phyloP scores from a whole-genome alignment of 2,329 filamentous ascomycete species.

The Xylaria sp. region DNA sequence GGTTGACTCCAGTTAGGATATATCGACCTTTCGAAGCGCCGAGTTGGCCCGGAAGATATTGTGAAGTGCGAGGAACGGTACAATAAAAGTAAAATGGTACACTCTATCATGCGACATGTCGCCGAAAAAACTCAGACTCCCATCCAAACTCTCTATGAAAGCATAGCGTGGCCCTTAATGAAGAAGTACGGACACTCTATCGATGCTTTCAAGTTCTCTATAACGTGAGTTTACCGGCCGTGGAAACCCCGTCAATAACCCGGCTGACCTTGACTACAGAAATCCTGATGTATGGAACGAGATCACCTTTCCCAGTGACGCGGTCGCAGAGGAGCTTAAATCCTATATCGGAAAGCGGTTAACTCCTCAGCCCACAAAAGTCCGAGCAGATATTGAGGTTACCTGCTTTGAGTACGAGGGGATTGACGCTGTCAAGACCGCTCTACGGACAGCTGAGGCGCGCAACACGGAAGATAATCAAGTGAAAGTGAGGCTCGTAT shows the following conservation, averaged over 20 bases:
- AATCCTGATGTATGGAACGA: slow-evolving; percentile 98
- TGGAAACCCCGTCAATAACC: slow-evolving; percentile 31
- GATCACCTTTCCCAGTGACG: slow-evolving; percentile 85
- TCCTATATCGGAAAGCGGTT: slow-evolving; percentile 97
- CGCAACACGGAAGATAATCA: slow-evolving; percentile 92
- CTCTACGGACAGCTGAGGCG: slow-evolving; percentile 89
- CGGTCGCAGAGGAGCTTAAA: slow-evolving; percentile 88
- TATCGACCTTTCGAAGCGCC: slow-evolving; percentile 98
- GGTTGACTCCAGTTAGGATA: slow-evolving; percentile 69
- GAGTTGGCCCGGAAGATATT: slow-evolving; percentile 97
- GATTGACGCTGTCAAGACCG: slow-evolving; percentile 96
- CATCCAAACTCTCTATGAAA: slow-evolving; percentile 95
- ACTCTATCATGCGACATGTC: slow-evolving; percentile 98
- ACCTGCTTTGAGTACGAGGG: slow-evolving; percentile 96
- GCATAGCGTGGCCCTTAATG: slow-evolving; percentile 96
- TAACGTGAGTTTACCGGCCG: slow-evolving; percentile 73
- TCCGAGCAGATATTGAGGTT: slow-evolving; percentile 96
- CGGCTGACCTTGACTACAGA: slow-evolving; percentile 54
- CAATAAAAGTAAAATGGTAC: slow-evolving; percentile 99
- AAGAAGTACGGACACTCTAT: slow-evolving; percentile 97
- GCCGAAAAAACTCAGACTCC: slow-evolving; percentile 95
- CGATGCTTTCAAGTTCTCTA: slow-evolving; percentile 98
- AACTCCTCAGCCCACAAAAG: slow-evolving; percentile 98
- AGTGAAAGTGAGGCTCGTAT: slow-evolving; percentile 99
- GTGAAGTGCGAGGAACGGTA: slow-evolving; percentile 98